Percentiles rank a stretch among this genome's conserved stretches.
These are phyloP conservation scores for Exophiala viscosa DNA, from an alignment of 2,329 filamentous ascomycete genomes.

Conservation along the genomic window DNA sequence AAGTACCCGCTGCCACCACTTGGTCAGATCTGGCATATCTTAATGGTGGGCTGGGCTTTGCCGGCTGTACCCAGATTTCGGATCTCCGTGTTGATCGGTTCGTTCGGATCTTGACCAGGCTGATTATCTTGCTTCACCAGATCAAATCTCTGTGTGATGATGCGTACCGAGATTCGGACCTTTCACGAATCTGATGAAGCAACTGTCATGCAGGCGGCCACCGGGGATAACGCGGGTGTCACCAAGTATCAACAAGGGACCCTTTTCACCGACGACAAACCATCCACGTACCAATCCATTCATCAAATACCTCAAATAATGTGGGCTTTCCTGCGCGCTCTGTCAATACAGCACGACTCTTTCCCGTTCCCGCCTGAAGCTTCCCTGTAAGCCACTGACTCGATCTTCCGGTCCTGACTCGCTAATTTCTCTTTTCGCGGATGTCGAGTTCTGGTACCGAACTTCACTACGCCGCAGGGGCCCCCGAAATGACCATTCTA, in stretches of 20 bases:
- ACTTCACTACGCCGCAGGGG: background rate
- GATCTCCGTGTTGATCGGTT: no score
- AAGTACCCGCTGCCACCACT: no score
- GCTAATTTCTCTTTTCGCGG: background rate
- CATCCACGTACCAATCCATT: background rate
- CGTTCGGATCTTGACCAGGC: background rate
- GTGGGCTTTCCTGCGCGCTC: background rate
- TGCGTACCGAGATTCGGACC: constrained; percentile 6
- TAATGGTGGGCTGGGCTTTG: no score
- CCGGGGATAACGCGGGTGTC: constrained; percentile 3
- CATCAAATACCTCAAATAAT: background rate
- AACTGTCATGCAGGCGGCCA: constrained; percentile 7
- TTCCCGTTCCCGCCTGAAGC: background rate
- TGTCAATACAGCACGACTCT: background rate
- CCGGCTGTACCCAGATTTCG: no score
- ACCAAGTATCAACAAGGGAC: background rate
- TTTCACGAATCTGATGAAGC: background rate
- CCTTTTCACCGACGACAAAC: no score
- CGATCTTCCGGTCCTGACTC: background rate
- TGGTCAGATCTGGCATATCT: no score
- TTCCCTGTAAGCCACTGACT: background rate
- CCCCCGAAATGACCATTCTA: background rate
- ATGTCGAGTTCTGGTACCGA: background rate
- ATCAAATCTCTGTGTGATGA: background rate
- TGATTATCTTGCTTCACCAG: background rate